phyloP scores from a whole-genome alignment of 78 protist genomes.

The Dictyostelium firmibasis region DNA sequence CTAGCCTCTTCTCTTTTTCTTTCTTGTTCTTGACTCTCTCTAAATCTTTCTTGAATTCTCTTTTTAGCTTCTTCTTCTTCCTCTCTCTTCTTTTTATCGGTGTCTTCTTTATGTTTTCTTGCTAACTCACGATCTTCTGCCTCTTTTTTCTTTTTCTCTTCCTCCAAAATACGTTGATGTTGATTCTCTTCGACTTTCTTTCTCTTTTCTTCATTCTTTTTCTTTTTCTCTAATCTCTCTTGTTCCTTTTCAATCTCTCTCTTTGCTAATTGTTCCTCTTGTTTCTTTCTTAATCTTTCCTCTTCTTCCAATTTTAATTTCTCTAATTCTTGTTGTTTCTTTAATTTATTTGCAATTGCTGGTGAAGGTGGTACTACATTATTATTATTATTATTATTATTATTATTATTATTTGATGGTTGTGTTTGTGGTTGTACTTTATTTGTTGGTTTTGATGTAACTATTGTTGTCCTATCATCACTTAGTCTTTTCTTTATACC shows the following conservation, averaged over 20 bases:
- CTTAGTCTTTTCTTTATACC: constrained; percentile 22
- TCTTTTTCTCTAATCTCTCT: constrained; percentile 3
- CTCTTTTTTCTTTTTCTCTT: constrained; percentile 11
- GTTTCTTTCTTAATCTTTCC: constrained; percentile 21
- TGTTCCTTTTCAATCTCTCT: background rate
- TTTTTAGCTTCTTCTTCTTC: constrained; percentile 23
- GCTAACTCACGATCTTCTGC: background rate
- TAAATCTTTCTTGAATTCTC: background rate
- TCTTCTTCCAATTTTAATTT: constrained; percentile 22
- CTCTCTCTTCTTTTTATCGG: background rate
- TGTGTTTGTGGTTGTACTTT: background rate
- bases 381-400: background rate
- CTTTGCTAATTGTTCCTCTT: background rate
- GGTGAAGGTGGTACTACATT: background rate
- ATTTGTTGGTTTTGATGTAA: constrained; percentile 15
- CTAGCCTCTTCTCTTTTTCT: background rate
- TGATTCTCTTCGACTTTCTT: constrained; percentile 9
- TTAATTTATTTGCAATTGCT: background rate
- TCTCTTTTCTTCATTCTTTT: background rate
- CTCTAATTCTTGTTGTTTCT: constrained; percentile 22
- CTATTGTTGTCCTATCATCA: constrained; percentile 6
- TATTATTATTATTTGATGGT: background rate
- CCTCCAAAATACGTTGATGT: background rate
- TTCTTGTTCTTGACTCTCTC: background rate
- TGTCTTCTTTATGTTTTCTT: background rate